A percentile compares a stretch with the other conserved stretches of the same genome.
Evolutionary conservation across 352 stramenopile species (phyloP).

Genomic region (Pythium folliculosum): DNA sequence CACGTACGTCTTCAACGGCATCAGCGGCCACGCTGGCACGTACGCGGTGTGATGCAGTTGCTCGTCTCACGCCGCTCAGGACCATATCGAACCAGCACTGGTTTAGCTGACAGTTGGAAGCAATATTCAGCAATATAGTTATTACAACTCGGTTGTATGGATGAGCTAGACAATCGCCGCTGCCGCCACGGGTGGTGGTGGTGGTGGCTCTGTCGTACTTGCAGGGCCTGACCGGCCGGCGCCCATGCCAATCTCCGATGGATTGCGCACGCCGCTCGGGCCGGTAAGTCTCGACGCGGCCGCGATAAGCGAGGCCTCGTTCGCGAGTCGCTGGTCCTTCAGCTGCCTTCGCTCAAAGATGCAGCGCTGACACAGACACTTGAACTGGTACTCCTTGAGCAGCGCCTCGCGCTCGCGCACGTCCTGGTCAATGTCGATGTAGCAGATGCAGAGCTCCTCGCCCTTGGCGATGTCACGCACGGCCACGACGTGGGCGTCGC

Average conservation of each 20-base stretch:
- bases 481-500: conserved; percentile 35
- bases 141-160: neutral
- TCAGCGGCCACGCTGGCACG: conserved; percentile 74
- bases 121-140: conserved; percentile 6
- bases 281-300: neutral
- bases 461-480: conserved; percentile 56
- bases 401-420: conserved; percentile 66
- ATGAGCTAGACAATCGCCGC: conserved; percentile 7
- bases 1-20: conserved; percentile 98
- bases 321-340: conserved; percentile 6
- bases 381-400: conserved; percentile 82
- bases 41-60: conserved; percentile 86
- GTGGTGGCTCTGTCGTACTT: too few species aligned
- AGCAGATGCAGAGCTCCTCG: conserved; percentile 95
- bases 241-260: conserved; percentile 4
- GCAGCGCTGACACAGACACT: conserved; percentile 70
- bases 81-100: too few species aligned
- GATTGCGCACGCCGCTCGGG: conserved; percentile 6
- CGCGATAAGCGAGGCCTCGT: conserved; percentile 2
- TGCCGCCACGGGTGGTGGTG: neutral
- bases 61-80: neutral
- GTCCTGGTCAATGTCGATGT: conserved; percentile 89
- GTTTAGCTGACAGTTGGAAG: neutral
- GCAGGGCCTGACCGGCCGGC: neutral
- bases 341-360: conserved; percentile 41